A percentile compares a stretch with the other conserved stretches of the same genome.
Conservation (phyloP, 495 filamentous ascomycete species). For the Lichina pygmaea region DNA sequence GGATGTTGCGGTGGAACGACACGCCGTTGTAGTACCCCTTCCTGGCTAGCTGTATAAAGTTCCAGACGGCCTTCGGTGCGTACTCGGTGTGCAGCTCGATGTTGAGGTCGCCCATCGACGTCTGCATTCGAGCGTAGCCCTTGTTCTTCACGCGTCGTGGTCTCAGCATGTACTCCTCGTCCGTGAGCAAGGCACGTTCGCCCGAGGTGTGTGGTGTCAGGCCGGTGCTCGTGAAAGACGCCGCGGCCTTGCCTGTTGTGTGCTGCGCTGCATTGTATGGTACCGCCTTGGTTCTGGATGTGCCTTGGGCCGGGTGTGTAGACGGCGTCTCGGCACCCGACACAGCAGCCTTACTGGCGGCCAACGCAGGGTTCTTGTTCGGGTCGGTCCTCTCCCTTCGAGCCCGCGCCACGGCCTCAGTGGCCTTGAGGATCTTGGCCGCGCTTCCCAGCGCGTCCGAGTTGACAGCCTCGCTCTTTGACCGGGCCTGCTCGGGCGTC, state of each 20-base stretch:
- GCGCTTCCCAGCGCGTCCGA: conserved; percentile 48
- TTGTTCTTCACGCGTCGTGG: conserved; percentile 65
- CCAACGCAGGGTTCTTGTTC: conserved; percentile 8
- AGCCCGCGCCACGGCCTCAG: conserved; percentile 65
- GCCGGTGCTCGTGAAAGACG: conserved; percentile 83
- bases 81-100: conserved; percentile 77
- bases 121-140: conserved; percentile 74
- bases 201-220: conserved; percentile 72
- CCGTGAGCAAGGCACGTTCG: conserved; percentile 59
- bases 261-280: conserved; percentile 71
- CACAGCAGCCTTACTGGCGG: conserved; percentile 1
- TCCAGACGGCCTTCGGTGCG: conserved; percentile 84
- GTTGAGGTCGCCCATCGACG: conserved; percentile 56
- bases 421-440: conserved; percentile 76
- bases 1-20: conserved; percentile 74
- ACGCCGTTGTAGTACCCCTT: conserved; percentile 70
- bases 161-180: conserved; percentile 90
- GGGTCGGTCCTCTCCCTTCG: conserved; percentile 24
- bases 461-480: conserved; percentile 41
- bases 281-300: conserved; percentile 7
- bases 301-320: conserved; percentile 6
- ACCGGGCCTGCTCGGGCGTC: conserved; percentile 30
- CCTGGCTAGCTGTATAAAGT: conserved; percentile 73
- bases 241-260: conserved; percentile 78
- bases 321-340: conserved; percentile 16